Evolutionary conservation across 1,139 yeast genomes (phyloP), one percentile per base, ranked within the genome.

Genomic region (Pichia sp.): DNA sequence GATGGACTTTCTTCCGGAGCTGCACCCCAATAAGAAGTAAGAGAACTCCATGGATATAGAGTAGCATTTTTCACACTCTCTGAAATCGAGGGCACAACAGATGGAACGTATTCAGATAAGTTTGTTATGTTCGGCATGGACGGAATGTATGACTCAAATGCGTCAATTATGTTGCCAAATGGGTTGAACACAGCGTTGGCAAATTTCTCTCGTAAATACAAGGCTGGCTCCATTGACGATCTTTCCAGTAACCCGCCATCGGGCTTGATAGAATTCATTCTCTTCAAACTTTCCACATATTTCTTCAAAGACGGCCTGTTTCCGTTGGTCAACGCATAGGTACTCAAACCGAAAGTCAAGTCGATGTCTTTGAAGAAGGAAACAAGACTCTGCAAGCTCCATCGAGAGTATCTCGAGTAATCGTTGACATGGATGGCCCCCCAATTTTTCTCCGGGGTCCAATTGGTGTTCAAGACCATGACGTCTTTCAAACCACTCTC

Each of bases 371-470:
- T 69, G 6, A 68, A 47, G 43, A 60, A 60, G 29, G 61, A 59
- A 2, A 62, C 52, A 5, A 67, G 44, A 30, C 55, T 59, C 1
- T 44, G 47, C 7, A 64, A 42, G 19, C 52, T 44, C 16, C 15
- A 11, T 2, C 11, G 13, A 1, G 54, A 46, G n/a, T 49, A 53
- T 4, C 10, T 36, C 6, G 47, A 36, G n/a, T 57, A 47, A 8
- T 49, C 41, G 43, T 59, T 54, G 16, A 57, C 30, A 41, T 62
- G 61, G 10, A 66, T 42, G 1, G 62, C 59, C 1, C 72, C 72
- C 60, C 65, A 68, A 51, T 67, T 64, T 49, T 67, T 63, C 2
- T 62, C 57, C 1, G 68, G 68, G 1, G 59, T 54, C 67, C 67
- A 61, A 51, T 64, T 66, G 3, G 67, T 63, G 55, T 64, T 67